These are phyloP conservation scores for Kregervanrija pseudodelftensis DNA, from an alignment of 805 yeast species.

Conservation along the genomic window DNA sequence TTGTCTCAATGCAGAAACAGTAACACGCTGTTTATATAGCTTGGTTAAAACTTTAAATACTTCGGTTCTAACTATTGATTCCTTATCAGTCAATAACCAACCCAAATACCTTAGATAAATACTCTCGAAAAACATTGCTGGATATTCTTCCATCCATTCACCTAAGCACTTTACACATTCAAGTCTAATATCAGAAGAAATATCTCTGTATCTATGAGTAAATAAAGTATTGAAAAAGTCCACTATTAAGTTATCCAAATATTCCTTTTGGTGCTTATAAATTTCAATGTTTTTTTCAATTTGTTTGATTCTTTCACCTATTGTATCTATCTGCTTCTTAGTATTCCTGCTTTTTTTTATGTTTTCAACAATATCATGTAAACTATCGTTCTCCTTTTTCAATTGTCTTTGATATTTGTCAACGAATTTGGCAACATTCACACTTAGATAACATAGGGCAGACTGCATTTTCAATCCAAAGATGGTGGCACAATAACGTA, in stretches of 20 bases:
- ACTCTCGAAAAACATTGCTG: conserved; percentile 65
- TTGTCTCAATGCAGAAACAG: conserved; percentile 62
- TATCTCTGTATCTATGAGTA: conserved; percentile 73
- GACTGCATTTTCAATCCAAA: conserved; percentile 55
- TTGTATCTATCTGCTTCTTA: conserved; percentile 24
- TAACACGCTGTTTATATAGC: conserved; percentile 35
- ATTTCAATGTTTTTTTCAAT: conserved; percentile 36
- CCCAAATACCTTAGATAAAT: conserved; percentile 72
- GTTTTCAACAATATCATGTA: conserved; percentile 5
- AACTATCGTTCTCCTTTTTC: conserved; percentile 18
- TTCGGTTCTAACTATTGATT: conserved; percentile 53
- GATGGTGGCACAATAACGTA: conserved; percentile 61
- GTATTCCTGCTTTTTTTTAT: conserved; percentile 22
- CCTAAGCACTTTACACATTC: conserved; percentile 61
- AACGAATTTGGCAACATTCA: conserved; percentile 27
- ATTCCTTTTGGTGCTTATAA: conserved; percentile 42
- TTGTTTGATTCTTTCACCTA: conserved; percentile 38
- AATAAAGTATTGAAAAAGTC: conserved; percentile 65
- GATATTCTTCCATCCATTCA: conserved; percentile 64
- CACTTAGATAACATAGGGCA: conserved; percentile 45
- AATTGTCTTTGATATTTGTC: conserved; percentile 42
- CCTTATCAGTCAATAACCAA: conserved; percentile 75
- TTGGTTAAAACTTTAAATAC: conserved; percentile 49
- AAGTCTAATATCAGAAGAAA: conserved; percentile 62
- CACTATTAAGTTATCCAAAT: conserved; percentile 47